These are phyloP conservation scores for Dioszegia hungarica DNA, from an alignment of 768 basidiomycete species.

Conservation along the genomic window DNA sequence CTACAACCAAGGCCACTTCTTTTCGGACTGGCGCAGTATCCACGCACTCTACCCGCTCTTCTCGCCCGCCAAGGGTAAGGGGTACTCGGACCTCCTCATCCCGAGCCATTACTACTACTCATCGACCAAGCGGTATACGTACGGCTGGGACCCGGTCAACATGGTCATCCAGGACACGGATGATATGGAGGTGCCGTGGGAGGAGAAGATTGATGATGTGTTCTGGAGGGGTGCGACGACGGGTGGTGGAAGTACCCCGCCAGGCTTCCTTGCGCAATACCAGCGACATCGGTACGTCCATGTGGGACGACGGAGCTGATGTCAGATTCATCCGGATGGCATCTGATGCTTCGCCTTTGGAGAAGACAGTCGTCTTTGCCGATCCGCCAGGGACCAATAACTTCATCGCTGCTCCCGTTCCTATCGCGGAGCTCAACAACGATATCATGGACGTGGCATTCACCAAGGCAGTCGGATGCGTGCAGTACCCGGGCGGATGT, in stretches of 20 bases:
- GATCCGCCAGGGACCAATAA: conserved; percentile 59
- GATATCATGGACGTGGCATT: conserved; percentile 86
- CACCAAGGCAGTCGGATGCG: conserved; percentile 66
- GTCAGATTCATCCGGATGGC: conserved; percentile 71
- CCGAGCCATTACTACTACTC: conserved; percentile 96
- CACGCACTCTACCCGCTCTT: conserved; percentile 87
- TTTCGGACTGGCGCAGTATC: conserved; percentile 87
- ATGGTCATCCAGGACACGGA: conserved; percentile 70
- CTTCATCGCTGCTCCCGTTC: conserved; percentile 62
- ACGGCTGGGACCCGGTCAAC: conserved; percentile 79
- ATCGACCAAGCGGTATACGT: conserved; percentile 74
- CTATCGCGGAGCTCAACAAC: conserved; percentile 61
- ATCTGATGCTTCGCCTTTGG: conserved; percentile 56
- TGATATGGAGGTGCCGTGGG: conserved; percentile 82
- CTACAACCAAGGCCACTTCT: conserved; percentile 88
- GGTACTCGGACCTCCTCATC: conserved; percentile 85
- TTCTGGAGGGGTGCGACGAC: conserved; percentile 97
- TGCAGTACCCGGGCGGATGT: conserved; percentile 66
- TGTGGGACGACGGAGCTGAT: not conserved
- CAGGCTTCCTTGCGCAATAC: conserved; percentile 73
- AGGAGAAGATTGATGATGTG: conserved; percentile 72
- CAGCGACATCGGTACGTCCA: conserved; percentile 70
- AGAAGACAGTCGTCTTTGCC: conserved; percentile 65
- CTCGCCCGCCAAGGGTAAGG: conserved; percentile 78
- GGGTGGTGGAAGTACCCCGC: conserved; percentile 82